Base-by-base conservation (phyloP, 1,284 basidiomycete genomes). In the Trichosporon asahii region DNA sequence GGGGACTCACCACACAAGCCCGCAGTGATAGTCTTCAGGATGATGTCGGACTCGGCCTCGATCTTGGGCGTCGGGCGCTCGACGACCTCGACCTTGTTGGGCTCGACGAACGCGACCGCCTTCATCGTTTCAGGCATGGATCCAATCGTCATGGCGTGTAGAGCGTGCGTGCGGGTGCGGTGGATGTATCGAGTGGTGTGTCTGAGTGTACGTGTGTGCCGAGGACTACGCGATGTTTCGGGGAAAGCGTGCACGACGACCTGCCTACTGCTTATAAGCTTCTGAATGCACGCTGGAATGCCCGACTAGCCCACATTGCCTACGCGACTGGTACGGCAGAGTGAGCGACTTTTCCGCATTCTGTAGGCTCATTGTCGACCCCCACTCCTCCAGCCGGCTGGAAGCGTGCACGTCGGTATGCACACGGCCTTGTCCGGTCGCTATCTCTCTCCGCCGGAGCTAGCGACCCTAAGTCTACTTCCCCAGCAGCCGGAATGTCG, bases 1-100 rank as follows among this genome's bases (percentile, higher is more conserved):
- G n/a, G n/a, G 21, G 8, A 78, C 78, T 33, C 40, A 81, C 82
- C 80, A 57, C 80, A 82, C 29, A 82, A 71, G 14, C 79, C 80
- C 1, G 80, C 73, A 0, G 76, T 44, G 9, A 72, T 72, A 21
- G 75, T 74, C 71, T 79, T 80, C 60, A 83, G 65, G 55, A 83
- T 76, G 8, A 77, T 78, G 67, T 83, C 80, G 6, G 67, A 70
- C 23, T 72, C 71, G 21, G 72, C 64, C 65, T 75, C 44, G 53
- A 81, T 68, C 53, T 64, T 68, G 7, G 82, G 81, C 9, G 74
- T 72, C 2, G 79, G 77, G 3, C 75, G 65, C 21, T 79, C 70
- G 64, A 81, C 77, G 14, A 79, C 70, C 3, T 68, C 70, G 25
- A 83, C 76, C 23, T 74, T 68, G 66, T 74, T 73, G 0, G 73